These are phyloP conservation scores for Dipteronia sinensis DNA, from an alignment of 345 rosid genomes.

Conservation along the genomic window DNA sequence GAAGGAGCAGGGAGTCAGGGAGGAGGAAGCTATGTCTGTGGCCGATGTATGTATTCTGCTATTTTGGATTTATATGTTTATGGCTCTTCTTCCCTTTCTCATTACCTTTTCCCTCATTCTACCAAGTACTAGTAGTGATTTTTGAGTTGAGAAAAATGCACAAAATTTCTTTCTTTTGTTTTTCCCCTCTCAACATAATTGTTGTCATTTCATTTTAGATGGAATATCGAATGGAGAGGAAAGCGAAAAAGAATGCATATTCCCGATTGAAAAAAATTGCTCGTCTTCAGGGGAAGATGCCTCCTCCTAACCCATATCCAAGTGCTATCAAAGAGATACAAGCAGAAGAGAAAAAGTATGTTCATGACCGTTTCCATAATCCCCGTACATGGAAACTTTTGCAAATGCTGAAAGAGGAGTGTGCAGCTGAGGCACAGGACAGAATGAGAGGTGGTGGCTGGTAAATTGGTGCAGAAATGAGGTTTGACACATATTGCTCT, in stretches of 20 bases:
- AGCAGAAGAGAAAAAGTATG: slow-evolving; percentile 52
- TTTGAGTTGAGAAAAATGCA: neutral
- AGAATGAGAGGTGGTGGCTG: slow-evolving; percentile 34
- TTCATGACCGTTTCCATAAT: slow-evolving; percentile 49
- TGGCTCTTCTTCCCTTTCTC: neutral
- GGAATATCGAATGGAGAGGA: slow-evolving; percentile 73
- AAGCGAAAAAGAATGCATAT: slow-evolving; percentile 72
- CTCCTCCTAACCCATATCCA: slow-evolving; percentile 80
- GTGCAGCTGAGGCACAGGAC: slow-evolving; percentile 35
- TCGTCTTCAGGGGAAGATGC: slow-evolving; percentile 59
- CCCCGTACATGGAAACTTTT: slow-evolving; percentile 50
- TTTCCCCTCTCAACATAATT: neutral
- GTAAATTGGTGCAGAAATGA: slow-evolving; percentile 2
- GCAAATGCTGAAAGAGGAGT: slow-evolving; percentile 67
- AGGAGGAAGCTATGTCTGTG: slow-evolving; percentile 70
- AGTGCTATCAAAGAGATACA: slow-evolving; percentile 67
- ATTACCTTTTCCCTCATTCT: neutral
- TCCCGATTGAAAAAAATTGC: slow-evolving; percentile 65
- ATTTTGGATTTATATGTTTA: slow-evolving; percentile 1
- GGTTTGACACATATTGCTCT: neutral
- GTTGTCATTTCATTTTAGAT: slow-evolving; percentile 33
- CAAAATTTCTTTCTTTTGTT: neutral
- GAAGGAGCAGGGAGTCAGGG: slow-evolving; percentile 74
- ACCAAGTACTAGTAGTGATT: neutral
- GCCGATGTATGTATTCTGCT: slow-evolving; percentile 62